Evolutionary conservation across 2,329 filamentous ascomycete species (phyloP).

Genomic region (Tolypocladium endophyticum): DNA sequence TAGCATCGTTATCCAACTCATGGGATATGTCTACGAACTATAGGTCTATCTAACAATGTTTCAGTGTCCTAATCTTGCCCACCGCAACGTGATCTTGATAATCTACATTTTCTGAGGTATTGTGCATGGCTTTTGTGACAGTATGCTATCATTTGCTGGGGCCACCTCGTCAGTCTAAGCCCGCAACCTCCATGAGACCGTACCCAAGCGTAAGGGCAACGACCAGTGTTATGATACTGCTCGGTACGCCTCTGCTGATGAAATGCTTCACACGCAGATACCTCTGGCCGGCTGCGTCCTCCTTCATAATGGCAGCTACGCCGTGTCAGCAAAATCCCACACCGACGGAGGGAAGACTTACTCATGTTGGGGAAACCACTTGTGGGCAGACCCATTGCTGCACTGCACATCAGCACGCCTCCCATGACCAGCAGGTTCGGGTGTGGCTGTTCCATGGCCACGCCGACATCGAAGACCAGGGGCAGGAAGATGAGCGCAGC

Average conservation of each 20-base stretch:
- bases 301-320: conserved; percentile 95
- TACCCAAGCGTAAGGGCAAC: conserved; percentile 88
- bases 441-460: conserved; percentile 76
- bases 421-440: conserved; percentile 95
- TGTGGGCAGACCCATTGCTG: conserved; percentile 91
- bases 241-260: conserved; percentile 83
- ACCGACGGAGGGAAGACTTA: conserved; percentile 41
- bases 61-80: not conserved
- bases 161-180: conserved; percentile 34
- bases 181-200: conserved; percentile 71
- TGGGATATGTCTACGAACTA: too few species aligned
- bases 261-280: conserved; percentile 93
- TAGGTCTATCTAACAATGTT: not conserved
- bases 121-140: not conserved
- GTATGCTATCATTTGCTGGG: not conserved
- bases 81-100: not conserved
- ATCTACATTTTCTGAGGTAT: not conserved
- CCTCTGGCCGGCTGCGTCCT: conserved; percentile 83
- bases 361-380: conserved; percentile 99
- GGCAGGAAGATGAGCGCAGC: conserved; percentile 91
- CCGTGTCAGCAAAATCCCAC: conserved; percentile 9
- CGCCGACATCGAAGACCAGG: conserved; percentile 77
- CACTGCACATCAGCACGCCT: conserved; percentile 88
- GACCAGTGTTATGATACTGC: conserved; percentile 67
- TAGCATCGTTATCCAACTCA: not conserved